Percentiles rank a stretch among this genome's conserved stretches.
Evolutionary conservation across 1,284 basidiomycete genomes (phyloP).

Genomic region (Volvariella volvacea): DNA sequence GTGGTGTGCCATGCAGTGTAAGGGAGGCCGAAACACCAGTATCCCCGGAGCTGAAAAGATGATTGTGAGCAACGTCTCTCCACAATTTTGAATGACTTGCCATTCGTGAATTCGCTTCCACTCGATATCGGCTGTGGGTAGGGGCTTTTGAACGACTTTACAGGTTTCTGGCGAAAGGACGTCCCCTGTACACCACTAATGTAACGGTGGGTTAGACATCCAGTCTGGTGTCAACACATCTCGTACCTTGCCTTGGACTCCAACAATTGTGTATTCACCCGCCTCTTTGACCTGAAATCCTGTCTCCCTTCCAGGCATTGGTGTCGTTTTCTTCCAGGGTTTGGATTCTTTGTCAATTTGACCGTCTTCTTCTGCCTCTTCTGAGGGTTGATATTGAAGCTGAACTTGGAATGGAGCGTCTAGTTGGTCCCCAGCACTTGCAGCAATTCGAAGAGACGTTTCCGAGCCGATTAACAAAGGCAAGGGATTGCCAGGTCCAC

Average conservation of each 20-base stretch:
- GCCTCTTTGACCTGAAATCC: constrained; percentile 46
- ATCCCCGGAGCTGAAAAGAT: constrained; percentile 72
- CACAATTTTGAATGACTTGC: constrained; percentile 29
- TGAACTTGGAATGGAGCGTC: constrained; percentile 66
- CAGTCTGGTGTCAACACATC: background rate
- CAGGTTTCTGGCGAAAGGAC: constrained; percentile 79
- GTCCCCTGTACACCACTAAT: constrained; percentile 67
- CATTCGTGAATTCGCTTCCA: constrained; percentile 92
- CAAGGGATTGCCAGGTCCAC: constrained; percentile 66
- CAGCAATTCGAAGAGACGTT: constrained; percentile 42
- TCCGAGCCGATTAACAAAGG: constrained; percentile 71
- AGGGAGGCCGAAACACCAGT: constrained; percentile 87
- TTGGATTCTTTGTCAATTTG: constrained; percentile 36
- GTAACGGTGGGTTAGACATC: constrained; percentile 6
- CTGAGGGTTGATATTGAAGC: constrained; percentile 51
- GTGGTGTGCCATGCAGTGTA: constrained; percentile 83
- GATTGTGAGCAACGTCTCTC: constrained; percentile 3
- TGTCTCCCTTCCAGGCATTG: constrained; percentile 37
- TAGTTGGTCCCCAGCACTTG: constrained; percentile 44
- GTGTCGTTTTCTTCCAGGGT: constrained; percentile 56
- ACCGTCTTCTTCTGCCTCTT: constrained; percentile 24
- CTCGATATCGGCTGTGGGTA: constrained; percentile 77
- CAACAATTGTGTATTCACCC: constrained; percentile 79
- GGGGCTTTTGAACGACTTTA: constrained; percentile 66
- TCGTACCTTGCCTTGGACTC: constrained; percentile 62